These are phyloP conservation scores for Colletotrichum endophyticum DNA, from an alignment of 2,329 filamentous ascomycete genomes.

Conservation along the genomic window DNA sequence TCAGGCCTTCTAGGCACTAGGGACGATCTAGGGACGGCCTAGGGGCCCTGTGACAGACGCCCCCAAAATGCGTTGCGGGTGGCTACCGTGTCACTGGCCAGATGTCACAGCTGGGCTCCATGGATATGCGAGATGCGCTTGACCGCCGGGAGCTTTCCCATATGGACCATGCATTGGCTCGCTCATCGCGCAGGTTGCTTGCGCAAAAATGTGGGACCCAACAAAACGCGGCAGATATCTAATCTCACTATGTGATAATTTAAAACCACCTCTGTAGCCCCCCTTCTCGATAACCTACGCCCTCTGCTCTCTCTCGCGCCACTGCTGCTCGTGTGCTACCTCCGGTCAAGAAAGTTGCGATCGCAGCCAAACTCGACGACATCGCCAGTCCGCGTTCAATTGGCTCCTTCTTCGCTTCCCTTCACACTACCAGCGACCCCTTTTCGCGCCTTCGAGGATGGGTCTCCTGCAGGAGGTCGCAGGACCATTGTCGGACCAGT, in stretches of 20 bases:
- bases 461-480: constrained; percentile 59
- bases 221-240: constrained; percentile 18
- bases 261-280: constrained; percentile 11
- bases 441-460: constrained; percentile 43
- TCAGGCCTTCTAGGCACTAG: background rate
- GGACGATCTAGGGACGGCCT: background rate
- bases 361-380: background rate
- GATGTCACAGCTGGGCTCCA: background rate
- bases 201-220: constrained; percentile 15
- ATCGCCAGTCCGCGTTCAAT: background rate
- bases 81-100: background rate
- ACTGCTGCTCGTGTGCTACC: background rate
- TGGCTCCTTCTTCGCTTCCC: background rate
- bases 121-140: constrained; percentile 1
- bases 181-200: background rate
- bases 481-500: constrained; percentile 55
- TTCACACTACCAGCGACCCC: background rate
- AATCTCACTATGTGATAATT: constrained; percentile 20
- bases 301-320: background rate
- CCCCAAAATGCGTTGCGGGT: background rate
- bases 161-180: background rate
- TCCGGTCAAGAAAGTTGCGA: background rate
- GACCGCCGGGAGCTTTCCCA: constrained; percentile 11
- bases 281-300: background rate
- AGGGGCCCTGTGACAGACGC: background rate